phyloP scores from a whole-genome alignment of 331 rosid genomes.

The Pyrus hybrid region DNA sequence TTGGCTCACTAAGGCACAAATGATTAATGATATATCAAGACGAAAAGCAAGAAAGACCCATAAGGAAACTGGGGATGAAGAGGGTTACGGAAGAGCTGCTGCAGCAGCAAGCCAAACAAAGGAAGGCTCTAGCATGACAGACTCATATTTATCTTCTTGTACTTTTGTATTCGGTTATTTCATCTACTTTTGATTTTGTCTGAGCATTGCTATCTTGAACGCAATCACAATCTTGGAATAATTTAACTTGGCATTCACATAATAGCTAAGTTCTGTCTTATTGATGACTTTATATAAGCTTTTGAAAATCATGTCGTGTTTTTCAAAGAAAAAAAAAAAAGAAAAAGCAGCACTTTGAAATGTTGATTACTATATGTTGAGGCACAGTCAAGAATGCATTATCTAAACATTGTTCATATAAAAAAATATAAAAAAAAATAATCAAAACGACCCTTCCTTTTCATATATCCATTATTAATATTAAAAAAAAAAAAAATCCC shows the following conservation, averaged over 20 bases:
- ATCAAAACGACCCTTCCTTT: no score
- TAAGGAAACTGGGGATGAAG: constrained; percentile 68
- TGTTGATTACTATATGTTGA: no score
- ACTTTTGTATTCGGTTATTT: background rate
- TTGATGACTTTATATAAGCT: background rate
- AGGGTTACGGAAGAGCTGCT: constrained; percentile 67
- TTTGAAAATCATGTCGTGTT: background rate
- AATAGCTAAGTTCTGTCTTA: background rate
- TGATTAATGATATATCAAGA: no score
- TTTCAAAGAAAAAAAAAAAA: background rate
- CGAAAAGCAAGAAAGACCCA: constrained; percentile 51
- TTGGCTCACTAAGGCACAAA: no score
- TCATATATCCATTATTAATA: no score
- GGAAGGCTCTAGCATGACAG: constrained; percentile 37
- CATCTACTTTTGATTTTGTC: background rate
- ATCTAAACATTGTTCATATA: no score
- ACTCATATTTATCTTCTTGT: background rate
- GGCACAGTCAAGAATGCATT: no score
- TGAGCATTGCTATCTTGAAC: background rate
- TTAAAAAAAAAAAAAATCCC: no score
- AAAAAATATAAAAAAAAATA: no score
- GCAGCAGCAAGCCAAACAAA: constrained; percentile 46
- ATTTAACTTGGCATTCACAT: constrained; percentile 2
- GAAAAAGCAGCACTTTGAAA: no score
- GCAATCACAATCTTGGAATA: background rate